Evolutionary conservation across 2,329 filamentous ascomycete genomes (phyloP).

Genomic region (Didymella segeticola): DNA sequence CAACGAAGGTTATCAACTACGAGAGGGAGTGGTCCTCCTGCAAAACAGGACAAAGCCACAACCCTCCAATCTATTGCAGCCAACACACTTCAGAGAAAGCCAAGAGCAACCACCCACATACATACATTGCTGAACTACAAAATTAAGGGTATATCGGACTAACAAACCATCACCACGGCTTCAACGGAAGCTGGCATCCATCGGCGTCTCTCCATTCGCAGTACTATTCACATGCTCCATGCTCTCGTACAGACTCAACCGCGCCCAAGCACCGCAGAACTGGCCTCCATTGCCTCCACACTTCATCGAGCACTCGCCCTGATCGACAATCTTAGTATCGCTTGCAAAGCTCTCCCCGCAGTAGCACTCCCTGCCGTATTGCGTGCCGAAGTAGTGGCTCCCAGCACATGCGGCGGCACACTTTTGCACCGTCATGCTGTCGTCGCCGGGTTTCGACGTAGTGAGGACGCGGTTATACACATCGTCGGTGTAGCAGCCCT

Average conservation of each 20-base stretch:
- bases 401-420: conserved; percentile 19
- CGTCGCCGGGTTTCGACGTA: not conserved
- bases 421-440: conserved; percentile 24
- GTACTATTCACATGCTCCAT: conserved; percentile 16
- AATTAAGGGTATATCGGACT: too few species aligned
- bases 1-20: too few species aligned
- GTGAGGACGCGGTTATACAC: conserved; percentile 24
- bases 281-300: conserved; percentile 24
- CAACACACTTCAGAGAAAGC: too few species aligned
- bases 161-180: too few species aligned
- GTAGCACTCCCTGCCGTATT: conserved; percentile 30
- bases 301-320: conserved; percentile 25
- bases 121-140: too few species aligned
- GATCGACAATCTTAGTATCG: conserved; percentile 14
- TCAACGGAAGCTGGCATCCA: conserved; percentile 1
- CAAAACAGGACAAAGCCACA: too few species aligned
- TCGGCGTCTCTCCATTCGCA: conserved; percentile 4
- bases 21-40: too few species aligned
- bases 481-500: conserved; percentile 32
- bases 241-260: conserved; percentile 47
- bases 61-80: too few species aligned
- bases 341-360: conserved; percentile 23
- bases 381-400: conserved; percentile 22
- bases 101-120: too few species aligned
- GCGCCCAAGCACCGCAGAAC: conserved; percentile 28